Conservation (phyloP, 83 land plant species). For the Diphasiastrum complanatum region DNA sequence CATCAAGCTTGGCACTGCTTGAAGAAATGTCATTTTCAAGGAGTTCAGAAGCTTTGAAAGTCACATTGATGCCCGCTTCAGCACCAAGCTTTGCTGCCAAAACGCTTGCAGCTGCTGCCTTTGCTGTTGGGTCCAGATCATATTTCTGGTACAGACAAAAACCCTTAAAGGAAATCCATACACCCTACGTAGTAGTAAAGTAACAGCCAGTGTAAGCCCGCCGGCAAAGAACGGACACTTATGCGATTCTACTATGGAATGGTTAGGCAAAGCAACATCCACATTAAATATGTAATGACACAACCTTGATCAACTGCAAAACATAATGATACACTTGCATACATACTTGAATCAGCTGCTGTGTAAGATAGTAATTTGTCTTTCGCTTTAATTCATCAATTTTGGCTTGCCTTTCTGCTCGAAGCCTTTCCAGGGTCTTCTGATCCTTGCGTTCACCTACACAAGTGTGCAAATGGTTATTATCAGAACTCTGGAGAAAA, state of each 20-base stretch:
- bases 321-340: too few species aligned
- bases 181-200: too few species aligned
- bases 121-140: slow-evolving; percentile 91
- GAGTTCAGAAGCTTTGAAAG: slow-evolving; percentile 28
- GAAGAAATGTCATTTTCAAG: slow-evolving; percentile 32
- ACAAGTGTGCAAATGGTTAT: too few species aligned
- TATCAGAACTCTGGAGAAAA: too few species aligned
- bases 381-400: slow-evolving; percentile 91
- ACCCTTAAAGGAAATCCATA: too few species aligned
- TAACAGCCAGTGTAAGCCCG: too few species aligned
- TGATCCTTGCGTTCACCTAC: slow-evolving; percentile 86
- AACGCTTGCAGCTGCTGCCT: slow-evolving; percentile 91
- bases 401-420: slow-evolving; percentile 79
- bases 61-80: slow-evolving; percentile 75
- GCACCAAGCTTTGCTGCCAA: slow-evolving; percentile 85
- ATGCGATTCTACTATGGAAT: too few species aligned
- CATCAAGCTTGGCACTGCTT: background rate
- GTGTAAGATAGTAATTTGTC: slow-evolving; percentile 84
- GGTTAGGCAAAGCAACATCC: too few species aligned
- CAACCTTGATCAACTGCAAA: too few species aligned
- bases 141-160: slow-evolving; percentile 65
- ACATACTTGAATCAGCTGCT: slow-evolving; percentile 85
- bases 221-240: too few species aligned
- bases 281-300: too few species aligned
- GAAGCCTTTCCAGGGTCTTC: slow-evolving; percentile 66